Percentiles rank a stretch among this genome's conserved stretches.
Evolutionary conservation across 2,329 filamentous ascomycete species (phyloP).

Genomic region (Cyphellophora europaea): DNA sequence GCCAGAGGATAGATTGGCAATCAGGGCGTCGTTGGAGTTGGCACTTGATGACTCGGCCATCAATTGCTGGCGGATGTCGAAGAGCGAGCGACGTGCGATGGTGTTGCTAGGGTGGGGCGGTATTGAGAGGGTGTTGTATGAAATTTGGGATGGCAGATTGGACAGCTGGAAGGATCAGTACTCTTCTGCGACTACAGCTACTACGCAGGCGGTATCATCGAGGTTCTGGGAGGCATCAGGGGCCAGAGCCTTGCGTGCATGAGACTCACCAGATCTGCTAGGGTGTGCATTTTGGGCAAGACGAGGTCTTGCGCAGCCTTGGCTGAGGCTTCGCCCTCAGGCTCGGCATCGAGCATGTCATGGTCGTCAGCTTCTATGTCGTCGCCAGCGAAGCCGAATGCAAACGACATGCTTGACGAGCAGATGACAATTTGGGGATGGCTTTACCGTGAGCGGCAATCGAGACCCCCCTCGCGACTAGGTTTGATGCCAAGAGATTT

Average conservation of each 20-base stretch:
- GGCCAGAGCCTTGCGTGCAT: not conserved
- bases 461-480: too few species aligned
- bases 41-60: slow-evolving; percentile 43
- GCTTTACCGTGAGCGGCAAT: too few species aligned
- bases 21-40: slow-evolving; percentile 32
- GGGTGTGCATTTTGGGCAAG: too few species aligned
- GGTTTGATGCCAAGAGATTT: too few species aligned
- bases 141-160: slow-evolving; percentile 52
- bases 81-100: slow-evolving; percentile 44
- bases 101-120: slow-evolving; percentile 21
- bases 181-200: not conserved
- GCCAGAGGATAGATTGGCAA: slow-evolving; percentile 42
- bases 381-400: slow-evolving; percentile 50
- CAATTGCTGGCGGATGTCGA: slow-evolving; percentile 54
- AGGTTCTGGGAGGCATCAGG: not conserved
- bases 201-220: not conserved
- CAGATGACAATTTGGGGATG: too few species aligned
- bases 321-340: not conserved
- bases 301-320: too few species aligned
- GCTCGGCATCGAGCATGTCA: slow-evolving; percentile 7
- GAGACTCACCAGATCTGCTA: too few species aligned
- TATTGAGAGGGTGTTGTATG: slow-evolving; percentile 42
- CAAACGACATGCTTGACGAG: slow-evolving; percentile 31
- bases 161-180: slow-evolving; percentile 4
- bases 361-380: slow-evolving; percentile 44